Base-by-base conservation (phyloP, 164 flowering plant genomes). In the Dillenia suffruticosa region DNA sequence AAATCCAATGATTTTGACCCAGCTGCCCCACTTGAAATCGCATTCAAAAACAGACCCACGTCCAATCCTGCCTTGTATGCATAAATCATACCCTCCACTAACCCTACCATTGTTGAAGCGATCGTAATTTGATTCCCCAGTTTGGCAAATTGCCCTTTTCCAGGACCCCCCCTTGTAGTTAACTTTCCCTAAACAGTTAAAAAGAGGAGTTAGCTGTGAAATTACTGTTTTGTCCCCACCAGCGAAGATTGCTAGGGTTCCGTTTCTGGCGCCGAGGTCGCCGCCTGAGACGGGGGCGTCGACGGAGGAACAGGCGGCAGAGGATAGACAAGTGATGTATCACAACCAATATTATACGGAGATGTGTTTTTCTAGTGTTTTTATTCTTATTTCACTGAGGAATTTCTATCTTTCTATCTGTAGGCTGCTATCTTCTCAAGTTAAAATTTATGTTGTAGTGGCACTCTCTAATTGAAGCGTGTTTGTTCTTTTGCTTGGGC, bases 281-380 rank as follows among this genome's bases (percentile, higher is more conserved):
- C 97, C 98, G 11, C 98, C 98, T 12, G 98, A 90, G 14, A 90
- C 96, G 1, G 98, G 98, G 22, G 94, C 96, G 74, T 93, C 98
- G 48, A 93, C 58, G 12, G 97, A 48, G 64, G 43, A 26, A 75
- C 92, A 87, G 54, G 72, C 71, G 32, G 65, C 77, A 46, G 77
- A 46, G 40, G 40, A 4, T 32, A 32, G 40, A 32, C 6, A 32
- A 32, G 40, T 5, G 40, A 32, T 32, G 40, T 32, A 32, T 32
- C 40, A 5, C 40, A 4, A 32, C 40, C 40, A 32, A 26, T 26
- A 5, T 26, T 26, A 2, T 26, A 26, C 40, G 2, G 3, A 26
- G 40, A n/a, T n/a, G 40, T 32, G 40, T 32, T 32, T 32, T 32
- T 32, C 40, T 32, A 0, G 40, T 32, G 40, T 32, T 32, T 32